Conservation (phyloP, 2,329 filamentous ascomycete genomes). For the Clonostachys rhizophaga region DNA sequence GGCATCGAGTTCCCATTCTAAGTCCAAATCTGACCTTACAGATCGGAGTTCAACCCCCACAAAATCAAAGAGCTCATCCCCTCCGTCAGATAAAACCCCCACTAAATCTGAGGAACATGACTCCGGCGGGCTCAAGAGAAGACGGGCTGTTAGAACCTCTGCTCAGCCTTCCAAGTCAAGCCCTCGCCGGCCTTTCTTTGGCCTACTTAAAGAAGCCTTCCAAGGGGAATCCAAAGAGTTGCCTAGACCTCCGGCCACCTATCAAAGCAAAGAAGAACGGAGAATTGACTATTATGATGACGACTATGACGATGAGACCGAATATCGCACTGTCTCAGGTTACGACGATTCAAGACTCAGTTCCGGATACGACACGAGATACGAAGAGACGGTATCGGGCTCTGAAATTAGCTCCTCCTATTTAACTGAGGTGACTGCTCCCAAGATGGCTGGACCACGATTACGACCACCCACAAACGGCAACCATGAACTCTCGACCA, state of each 20-base stretch:
- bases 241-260: slow-evolving; percentile 37
- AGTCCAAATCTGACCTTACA: slow-evolving; percentile 1
- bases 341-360: slow-evolving; percentile 1
- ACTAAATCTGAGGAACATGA: slow-evolving; percentile 19
- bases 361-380: slow-evolving; percentile 2
- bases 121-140: slow-evolving; percentile 45
- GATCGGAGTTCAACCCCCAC: slow-evolving; percentile 6
- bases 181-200: slow-evolving; percentile 48
- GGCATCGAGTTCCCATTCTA: not conserved
- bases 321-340: slow-evolving; percentile 1
- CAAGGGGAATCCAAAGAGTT: slow-evolving; percentile 52
- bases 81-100: not conserved
- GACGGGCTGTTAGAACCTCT: slow-evolving; percentile 45
- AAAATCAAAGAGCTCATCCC: slow-evolving; percentile 5
- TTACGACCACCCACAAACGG: slow-evolving; percentile 47
- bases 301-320: slow-evolving; percentile 11
- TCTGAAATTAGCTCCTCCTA: slow-evolving; percentile 9
- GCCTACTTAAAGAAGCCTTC: slow-evolving; percentile 57
- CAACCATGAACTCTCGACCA: slow-evolving; percentile 51
- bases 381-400: not conserved
- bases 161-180: slow-evolving; percentile 42
- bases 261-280: slow-evolving; percentile 41
- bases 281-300: slow-evolving; percentile 16
- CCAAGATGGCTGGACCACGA: slow-evolving; percentile 23
- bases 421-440: slow-evolving; percentile 10